phyloP scores from a whole-genome alignment of 225 moss, liverwort and hornwort genomes.

The Marchantia paleacea region DNA sequence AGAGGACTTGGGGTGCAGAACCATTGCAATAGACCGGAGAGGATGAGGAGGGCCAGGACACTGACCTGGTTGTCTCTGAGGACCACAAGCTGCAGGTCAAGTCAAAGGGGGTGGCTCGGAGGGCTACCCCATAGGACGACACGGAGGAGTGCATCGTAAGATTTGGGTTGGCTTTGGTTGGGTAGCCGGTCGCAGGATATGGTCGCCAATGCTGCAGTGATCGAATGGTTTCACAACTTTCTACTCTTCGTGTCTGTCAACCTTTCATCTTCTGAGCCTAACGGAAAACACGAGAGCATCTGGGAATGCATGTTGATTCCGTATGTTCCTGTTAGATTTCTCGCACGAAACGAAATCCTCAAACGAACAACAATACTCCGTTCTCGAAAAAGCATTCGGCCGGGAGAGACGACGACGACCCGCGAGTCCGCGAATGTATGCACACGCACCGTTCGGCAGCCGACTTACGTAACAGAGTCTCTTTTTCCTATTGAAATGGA shows the following conservation, averaged over 20 bases:
- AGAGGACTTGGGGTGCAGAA: not conserved
- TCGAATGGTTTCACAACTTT: not conserved
- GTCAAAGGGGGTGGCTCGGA: not conserved
- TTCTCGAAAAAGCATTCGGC: not conserved
- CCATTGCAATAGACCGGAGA: not conserved
- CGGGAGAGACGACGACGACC: not conserved
- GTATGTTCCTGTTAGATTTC: constrained; percentile 1
- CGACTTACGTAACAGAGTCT: not conserved
- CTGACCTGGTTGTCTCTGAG: not conserved
- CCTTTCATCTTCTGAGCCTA: not conserved
- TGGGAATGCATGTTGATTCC: not conserved
- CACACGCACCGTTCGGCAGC: not conserved
- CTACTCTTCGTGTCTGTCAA: constrained; percentile 12
- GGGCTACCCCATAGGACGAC: not conserved
- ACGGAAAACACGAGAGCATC: constrained; percentile 3
- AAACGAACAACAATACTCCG: not conserved
- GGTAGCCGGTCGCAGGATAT: not conserved
- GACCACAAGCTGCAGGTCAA: not conserved
- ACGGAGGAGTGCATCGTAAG: constrained; percentile 4
- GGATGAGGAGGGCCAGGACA: not conserved
- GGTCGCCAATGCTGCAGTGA: not conserved
- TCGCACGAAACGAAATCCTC: not conserved
- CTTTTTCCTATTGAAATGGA: not conserved
- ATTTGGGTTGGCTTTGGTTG: not conserved
- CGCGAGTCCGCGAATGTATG: too few relatives aligned